Base-by-base conservation (phyloP, 139 green algal genomes). In the Micractinium conductrix region DNA sequence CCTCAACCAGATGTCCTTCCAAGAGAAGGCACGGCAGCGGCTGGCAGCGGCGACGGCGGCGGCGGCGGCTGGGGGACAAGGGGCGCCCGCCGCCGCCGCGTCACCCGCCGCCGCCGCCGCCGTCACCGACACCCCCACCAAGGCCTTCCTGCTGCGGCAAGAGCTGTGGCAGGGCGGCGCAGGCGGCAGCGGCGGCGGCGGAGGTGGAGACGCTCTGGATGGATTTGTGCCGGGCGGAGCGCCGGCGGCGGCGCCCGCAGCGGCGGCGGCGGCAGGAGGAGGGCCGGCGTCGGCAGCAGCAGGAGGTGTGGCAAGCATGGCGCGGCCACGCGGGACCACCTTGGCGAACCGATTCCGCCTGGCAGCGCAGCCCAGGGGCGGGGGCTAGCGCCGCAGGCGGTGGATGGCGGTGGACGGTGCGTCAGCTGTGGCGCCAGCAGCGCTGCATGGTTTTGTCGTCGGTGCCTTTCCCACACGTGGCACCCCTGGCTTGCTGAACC, bases 61-160 rank as follows among this genome's bases (percentile, higher is more conserved):
- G 8, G 45, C 28, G 33, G 33, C 26, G 19, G 48, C 48, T 45
- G 74, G 45, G 2, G n/a, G n/a, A n/a, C n/a, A n/a, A 67, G 58
- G 22, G 1, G 58, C 2, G 58, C 24, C 58, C n/a, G 58, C 22
- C 53, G 53, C 8, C 4, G 53, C 53, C 4, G 74, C 33, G 50
- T 4, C 6, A 17, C 38, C 30, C 3, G 37, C 8, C 4, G 35
- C 35, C 3, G 21, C 35, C 30, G 58, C 58, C n/a, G 58, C 6
- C 58, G 37, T 35, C 75, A 81, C 22, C 22, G 76, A 82, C 33
- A 58, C 76, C 3, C 76, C 76, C 28, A 82, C 55, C 53, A 82
- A 82, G 58, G 76, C 76, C 5, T 35, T 60, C 16, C 30, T 82
- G 40, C 28, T 26, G 38, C 53, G 53, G 24, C 28, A 40, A 7